Evolutionary conservation across 331 rosid genomes (phyloP).

Genomic region (Saraca asoca): DNA sequence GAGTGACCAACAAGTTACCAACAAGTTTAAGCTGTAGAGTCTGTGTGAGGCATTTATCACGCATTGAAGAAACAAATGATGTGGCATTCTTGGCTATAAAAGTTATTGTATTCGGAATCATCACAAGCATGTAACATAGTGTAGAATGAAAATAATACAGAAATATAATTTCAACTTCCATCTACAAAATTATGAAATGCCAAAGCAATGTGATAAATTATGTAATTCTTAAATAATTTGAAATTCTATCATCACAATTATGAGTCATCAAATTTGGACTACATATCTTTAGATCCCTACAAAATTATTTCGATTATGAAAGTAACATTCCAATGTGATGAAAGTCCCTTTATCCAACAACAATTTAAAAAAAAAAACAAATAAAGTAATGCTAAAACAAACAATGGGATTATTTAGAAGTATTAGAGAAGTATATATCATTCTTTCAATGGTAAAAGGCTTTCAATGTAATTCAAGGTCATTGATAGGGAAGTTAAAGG

Average conservation of each 20-base stretch:
- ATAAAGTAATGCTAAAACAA: too few relatives aligned
- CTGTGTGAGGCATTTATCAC: constrained; percentile 54
- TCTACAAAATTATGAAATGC: too few relatives aligned
- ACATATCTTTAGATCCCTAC: constrained; percentile 66
- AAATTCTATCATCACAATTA: constrained; percentile 51
- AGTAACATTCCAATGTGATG: background rate
- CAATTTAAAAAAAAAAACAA: too few relatives aligned
- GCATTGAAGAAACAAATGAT: constrained; percentile 52
- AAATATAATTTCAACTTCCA: background rate
- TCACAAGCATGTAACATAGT: constrained; percentile 6
- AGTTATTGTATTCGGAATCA: constrained; percentile 11
- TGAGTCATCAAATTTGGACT: constrained; percentile 65
- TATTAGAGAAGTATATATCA: too few relatives aligned
- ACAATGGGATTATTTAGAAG: too few relatives aligned
- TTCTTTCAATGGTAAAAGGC: too few relatives aligned
- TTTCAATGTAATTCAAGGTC: too few relatives aligned
- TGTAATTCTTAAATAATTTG: too few relatives aligned
- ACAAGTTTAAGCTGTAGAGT: constrained; percentile 83
- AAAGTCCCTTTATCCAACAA: background rate
- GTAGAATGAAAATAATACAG: background rate
- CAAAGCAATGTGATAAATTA: too few relatives aligned
- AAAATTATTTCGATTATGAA: background rate
- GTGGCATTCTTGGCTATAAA: constrained; percentile 46
- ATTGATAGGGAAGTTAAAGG: too few relatives aligned
- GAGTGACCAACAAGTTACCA: constrained; percentile 98